phyloP scores from a whole-genome alignment of 352 stramenopile species.

The Phytophthora idaei region DNA sequence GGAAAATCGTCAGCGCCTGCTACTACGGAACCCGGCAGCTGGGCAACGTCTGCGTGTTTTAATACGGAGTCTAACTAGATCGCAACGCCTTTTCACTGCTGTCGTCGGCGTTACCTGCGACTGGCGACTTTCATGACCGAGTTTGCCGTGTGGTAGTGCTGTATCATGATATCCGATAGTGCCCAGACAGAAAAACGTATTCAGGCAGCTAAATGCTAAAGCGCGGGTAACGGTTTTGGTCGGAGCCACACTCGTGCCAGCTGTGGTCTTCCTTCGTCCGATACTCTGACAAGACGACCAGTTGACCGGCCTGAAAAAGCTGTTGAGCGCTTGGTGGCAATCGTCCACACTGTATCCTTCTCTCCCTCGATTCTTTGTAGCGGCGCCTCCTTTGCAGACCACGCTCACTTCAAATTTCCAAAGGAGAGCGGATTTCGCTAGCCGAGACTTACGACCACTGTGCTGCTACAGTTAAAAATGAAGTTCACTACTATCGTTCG shows the following conservation, averaged over 20 bases:
- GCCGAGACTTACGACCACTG: background rate
- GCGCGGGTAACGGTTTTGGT: conserved; percentile 16
- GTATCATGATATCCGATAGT: too few relatives aligned
- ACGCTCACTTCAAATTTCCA: conserved; percentile 8
- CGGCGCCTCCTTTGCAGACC: background rate
- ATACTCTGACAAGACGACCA: background rate
- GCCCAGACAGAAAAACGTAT: background rate
- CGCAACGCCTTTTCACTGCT: conserved; percentile 17
- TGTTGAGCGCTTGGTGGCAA: conserved; percentile 29
- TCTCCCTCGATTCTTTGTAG: conserved; percentile 22
- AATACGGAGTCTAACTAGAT: background rate
- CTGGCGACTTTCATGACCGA: conserved; percentile 17
- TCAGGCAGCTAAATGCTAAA: background rate
- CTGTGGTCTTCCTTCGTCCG: conserved; percentile 3
- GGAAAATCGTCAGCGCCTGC: conserved; percentile 5
- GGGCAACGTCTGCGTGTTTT: background rate
- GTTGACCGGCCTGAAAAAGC: conserved; percentile 12
- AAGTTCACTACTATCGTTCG: conserved; percentile 25
- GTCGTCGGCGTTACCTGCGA: conserved; percentile 16
- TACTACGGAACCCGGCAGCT: conserved; percentile 25
- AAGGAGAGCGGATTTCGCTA: conserved; percentile 13
- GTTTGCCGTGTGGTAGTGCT: background rate
- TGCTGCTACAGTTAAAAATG: conserved; percentile 12
- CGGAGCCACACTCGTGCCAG: background rate
- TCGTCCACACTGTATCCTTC: conserved; percentile 22